Conservation (phyloP, 2,329 filamentous ascomycete species). For the Metarhizium anisopliae region DNA sequence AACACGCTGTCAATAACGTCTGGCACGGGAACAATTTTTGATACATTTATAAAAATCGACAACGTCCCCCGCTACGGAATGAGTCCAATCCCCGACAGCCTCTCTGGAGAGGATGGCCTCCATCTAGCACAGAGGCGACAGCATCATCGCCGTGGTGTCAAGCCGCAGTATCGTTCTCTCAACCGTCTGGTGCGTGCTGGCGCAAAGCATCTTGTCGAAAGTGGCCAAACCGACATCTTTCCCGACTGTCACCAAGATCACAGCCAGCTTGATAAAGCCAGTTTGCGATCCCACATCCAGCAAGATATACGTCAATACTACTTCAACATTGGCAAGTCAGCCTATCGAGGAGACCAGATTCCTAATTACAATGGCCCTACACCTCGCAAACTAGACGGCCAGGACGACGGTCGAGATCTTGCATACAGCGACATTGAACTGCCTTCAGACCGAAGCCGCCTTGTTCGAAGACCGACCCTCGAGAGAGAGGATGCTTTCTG, state of each 20-base stretch:
- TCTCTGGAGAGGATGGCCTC: neutral
- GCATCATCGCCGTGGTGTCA: constrained; percentile 2
- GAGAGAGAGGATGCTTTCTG: constrained; percentile 39
- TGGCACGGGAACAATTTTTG: neutral
- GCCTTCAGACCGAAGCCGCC: constrained; percentile 25
- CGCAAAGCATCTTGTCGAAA: constrained; percentile 21
- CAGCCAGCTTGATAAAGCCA: constrained; percentile 13
- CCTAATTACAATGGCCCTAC: neutral
- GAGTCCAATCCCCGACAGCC: neutral
- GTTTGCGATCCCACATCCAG: constrained; percentile 8
- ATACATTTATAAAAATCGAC: neutral
- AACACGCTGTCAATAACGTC: neutral
- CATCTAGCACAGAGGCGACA: neutral
- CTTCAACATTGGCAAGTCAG: neutral
- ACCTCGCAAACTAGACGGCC: constrained; percentile 7
- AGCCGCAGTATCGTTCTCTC: constrained; percentile 3
- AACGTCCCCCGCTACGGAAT: neutral
- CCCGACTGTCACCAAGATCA: constrained; percentile 5
- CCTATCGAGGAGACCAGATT: neutral
- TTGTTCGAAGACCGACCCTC: constrained; percentile 29
- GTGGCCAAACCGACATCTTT: constrained; percentile 5
- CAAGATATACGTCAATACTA: constrained; percentile 6
- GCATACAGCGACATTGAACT: constrained; percentile 26
- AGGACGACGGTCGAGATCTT: constrained; percentile 25
- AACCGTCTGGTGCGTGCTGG: constrained; percentile 21